A percentile compares a stretch with the other conserved stretches of the same genome.
These are phyloP conservation scores for Aspergillus hancockii DNA, from an alignment of 495 filamentous ascomycete species.

Conservation along the genomic window DNA sequence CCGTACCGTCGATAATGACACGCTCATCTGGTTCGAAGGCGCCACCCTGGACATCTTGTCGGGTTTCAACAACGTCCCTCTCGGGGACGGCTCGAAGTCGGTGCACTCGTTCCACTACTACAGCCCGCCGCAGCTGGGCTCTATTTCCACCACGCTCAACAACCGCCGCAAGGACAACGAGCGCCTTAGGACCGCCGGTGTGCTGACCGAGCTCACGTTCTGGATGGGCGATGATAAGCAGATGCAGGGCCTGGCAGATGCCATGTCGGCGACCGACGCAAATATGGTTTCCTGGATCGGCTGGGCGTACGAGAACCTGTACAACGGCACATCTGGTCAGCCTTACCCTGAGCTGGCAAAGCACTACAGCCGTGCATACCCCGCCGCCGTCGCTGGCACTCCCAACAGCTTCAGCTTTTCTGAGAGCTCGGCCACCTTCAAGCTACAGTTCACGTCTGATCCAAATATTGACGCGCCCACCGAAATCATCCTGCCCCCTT, in stretches of 20 bases:
- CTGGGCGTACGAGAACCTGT: slow-evolving; percentile 22
- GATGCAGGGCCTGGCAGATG: slow-evolving; percentile 20
- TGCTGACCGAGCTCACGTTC: slow-evolving; percentile 20
- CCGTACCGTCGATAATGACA: slow-evolving; percentile 19
- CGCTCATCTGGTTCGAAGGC: slow-evolving; percentile 21
- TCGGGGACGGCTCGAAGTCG: slow-evolving; percentile 22
- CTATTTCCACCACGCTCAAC: slow-evolving; percentile 18
- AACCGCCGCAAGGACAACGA: slow-evolving; percentile 21
- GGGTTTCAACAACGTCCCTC: slow-evolving; percentile 22
- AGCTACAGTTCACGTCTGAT: slow-evolving; percentile 17
- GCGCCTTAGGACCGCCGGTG: slow-evolving; percentile 14
- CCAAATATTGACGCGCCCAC: slow-evolving; percentile 17
- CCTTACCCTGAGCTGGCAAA: slow-evolving; percentile 18
- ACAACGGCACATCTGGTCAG: slow-evolving; percentile 16
- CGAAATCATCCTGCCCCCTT: slow-evolving; percentile 17
- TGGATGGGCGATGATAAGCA: slow-evolving; percentile 22
- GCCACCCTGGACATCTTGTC: slow-evolving; percentile 20
- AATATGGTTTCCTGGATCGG: slow-evolving; percentile 24
- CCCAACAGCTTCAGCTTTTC: slow-evolving; percentile 18
- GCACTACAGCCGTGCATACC: slow-evolving; percentile 21
- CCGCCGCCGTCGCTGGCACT: slow-evolving; percentile 17
- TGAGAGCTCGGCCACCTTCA: slow-evolving; percentile 14
- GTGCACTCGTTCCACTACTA: slow-evolving; percentile 24
- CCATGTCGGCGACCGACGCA: slow-evolving; percentile 21
- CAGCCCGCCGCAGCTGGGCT: slow-evolving; percentile 18